These are phyloP conservation scores for Nemophila menziesii DNA, from an alignment of 257 asterid genomes.

Conservation along the genomic window DNA sequence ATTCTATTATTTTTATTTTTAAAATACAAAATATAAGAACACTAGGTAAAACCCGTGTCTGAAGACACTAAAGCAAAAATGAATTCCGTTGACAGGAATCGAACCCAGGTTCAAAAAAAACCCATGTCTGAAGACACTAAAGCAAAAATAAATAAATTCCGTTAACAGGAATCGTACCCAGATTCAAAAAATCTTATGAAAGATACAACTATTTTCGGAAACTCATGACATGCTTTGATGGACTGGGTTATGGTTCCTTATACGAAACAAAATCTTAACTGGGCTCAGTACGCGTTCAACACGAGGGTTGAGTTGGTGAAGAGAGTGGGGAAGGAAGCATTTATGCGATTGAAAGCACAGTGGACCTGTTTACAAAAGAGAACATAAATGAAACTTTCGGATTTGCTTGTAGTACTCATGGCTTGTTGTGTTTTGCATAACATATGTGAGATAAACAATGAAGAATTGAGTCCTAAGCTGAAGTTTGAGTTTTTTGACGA, in stretches of 20 bases:
- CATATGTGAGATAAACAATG: slow-evolving; percentile 58
- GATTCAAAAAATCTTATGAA: too few relatives aligned
- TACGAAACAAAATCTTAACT: slow-evolving; percentile 37
- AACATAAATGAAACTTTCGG: slow-evolving; percentile 74
- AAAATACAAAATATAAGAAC: too few relatives aligned
- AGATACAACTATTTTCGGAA: slow-evolving; percentile 45
- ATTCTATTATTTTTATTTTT: too few relatives aligned
- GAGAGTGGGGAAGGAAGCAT: slow-evolving; percentile 43
- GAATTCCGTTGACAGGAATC: too few relatives aligned
- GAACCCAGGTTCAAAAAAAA: too few relatives aligned
- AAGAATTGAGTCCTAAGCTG: slow-evolving; percentile 37
- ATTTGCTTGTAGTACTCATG: slow-evolving; percentile 65
- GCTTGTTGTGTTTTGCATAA: slow-evolving; percentile 86
- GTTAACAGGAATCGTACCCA: too few relatives aligned
- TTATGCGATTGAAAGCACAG: slow-evolving; percentile 59
- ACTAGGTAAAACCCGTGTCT: too few relatives aligned
- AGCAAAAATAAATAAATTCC: too few relatives aligned
- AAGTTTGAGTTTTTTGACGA: slow-evolving; percentile 59
- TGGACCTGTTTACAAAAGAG: slow-evolving; percentile 79
- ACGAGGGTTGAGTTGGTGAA: slow-evolving; percentile 39
- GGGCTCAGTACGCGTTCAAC: slow-evolving; percentile 71
- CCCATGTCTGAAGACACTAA: too few relatives aligned
- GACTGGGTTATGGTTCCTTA: slow-evolving; percentile 76
- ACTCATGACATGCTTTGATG: slow-evolving; percentile 34
- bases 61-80: too few relatives aligned